A percentile compares a stretch with the other conserved stretches of the same genome.
Conservation (phyloP, 331 rosid genomes). For the Quercus lobata region DNA sequence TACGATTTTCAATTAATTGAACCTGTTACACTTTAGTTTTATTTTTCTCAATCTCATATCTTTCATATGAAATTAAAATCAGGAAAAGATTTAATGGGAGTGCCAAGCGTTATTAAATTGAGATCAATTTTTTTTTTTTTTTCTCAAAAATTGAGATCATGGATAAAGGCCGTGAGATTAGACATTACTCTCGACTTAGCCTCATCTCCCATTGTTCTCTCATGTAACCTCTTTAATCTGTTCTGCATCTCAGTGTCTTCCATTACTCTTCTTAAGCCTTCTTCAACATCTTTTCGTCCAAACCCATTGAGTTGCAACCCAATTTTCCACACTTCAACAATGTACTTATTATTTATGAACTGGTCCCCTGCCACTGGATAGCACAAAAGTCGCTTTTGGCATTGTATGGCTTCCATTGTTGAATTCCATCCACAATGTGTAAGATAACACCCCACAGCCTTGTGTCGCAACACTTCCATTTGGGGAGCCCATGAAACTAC, state of each 20-base stretch:
- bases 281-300: conserved; percentile 56
- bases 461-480: conserved; percentile 47
- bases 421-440: conserved; percentile 98
- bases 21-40: too few relatives aligned
- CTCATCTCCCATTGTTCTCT: conserved; percentile 38
- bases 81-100: background rate
- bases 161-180: conserved; percentile 36
- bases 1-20: too few relatives aligned
- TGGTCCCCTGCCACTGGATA: conserved; percentile 89
- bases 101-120: background rate
- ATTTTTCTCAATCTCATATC: too few relatives aligned
- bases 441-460: conserved; percentile 62
- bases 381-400: conserved; percentile 55
- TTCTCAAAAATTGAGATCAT: conserved; percentile 32
- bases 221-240: conserved; percentile 32
- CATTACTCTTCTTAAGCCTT: conserved; percentile 49
- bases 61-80: background rate
- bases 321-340: conserved; percentile 63
- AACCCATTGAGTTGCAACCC: conserved; percentile 56
- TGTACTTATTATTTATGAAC: conserved; percentile 61
- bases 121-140: too few relatives aligned
- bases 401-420: conserved; percentile 75
- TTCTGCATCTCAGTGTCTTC: conserved; percentile 51
- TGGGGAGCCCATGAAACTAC: conserved; percentile 92
- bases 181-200: conserved; percentile 16